Base-by-base conservation (phyloP, 306 rosid genomes). In the apple (Malus domestica) region DNA sequence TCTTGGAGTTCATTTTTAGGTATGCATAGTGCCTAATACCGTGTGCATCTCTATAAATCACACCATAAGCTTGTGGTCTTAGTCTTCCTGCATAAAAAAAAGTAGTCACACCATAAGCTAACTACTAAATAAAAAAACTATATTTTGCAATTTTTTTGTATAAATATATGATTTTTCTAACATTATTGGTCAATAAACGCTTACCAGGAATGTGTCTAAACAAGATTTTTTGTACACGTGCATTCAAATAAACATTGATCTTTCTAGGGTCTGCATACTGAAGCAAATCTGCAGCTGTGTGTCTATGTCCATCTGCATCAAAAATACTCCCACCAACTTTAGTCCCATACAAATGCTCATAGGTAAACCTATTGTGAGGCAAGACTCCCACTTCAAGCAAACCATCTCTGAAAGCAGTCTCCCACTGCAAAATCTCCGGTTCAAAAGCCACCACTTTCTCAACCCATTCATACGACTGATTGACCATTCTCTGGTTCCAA, bases 201-300 rank as follows among this genome's bases (percentile, higher is more conserved):
- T 73, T 74, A 88, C 93, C 89, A 27, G 30, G 44, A 29, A 78
- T 78, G 45, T 80, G 45, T 67, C 35, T 80, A 51, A 92, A 92
- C 38, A 84, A 75, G 23, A 92, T 87, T 66, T 80, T 87, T 1
- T 86, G 87, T 63, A 87, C 97, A 46, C 84, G 86, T 68, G 96
- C 93, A 76, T 86, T 90, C 76, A 92, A 74, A 79, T 84, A 92
- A 58, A 92, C 92, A 33, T 78, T 63, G 79, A 88, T 84, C 76
- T 62, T 90, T 35, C 14, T 81, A 2, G 90, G 87, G 78, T 88
- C 65, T 70, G 93, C 96, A 71, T 83, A 83, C 32, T 80, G 68
- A 8, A 92, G 87, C 87, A 92, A 85, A 87, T 92, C 96, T 46
- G 97, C 90, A 3, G 96, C 87, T 70, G 90, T 88, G 86, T 90